Conservation (phyloP, 2,329 filamentous ascomycete genomes). For the Penicillium verrucosum region DNA sequence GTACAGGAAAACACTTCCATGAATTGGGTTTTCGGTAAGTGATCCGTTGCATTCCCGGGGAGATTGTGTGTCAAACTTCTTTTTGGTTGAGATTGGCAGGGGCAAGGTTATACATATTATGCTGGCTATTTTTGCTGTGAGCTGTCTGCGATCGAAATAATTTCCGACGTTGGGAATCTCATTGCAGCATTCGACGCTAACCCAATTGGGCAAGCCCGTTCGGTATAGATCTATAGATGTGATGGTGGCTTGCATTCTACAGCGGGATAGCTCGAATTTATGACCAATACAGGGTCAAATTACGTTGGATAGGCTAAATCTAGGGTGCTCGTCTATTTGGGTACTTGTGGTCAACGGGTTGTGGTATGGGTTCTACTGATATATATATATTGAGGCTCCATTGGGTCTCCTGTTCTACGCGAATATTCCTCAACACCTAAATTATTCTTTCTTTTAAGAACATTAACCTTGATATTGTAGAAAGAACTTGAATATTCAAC, state of each 20-base stretch:
- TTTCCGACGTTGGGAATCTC: too few species aligned
- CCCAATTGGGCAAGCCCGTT: neutral
- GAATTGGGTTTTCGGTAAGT: neutral
- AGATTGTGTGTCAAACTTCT: neutral
- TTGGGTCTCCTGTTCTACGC: accelerated
- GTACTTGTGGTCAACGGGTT: neutral
- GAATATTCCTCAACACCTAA: neutral
- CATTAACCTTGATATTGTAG: neutral
- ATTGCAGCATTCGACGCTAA: neutral
- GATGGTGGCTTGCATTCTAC: neutral
- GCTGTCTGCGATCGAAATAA: neutral
- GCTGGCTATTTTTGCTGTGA: neutral
- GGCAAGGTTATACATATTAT: neutral
- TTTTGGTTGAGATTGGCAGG: neutral
- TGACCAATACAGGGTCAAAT: neutral
- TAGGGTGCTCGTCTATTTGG: accelerated
- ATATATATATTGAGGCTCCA: neutral
- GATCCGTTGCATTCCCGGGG: neutral
- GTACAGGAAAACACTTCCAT: neutral
- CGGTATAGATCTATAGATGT: neutral
- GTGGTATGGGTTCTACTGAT: neutral
- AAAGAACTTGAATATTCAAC: neutral
- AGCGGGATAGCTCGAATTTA: neutral
- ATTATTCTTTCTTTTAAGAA: accelerated
- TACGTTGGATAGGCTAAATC: neutral